Evolutionary conservation across 768 basidiomycete species (phyloP).

Genomic region (Macrolepiota dolichaula): DNA sequence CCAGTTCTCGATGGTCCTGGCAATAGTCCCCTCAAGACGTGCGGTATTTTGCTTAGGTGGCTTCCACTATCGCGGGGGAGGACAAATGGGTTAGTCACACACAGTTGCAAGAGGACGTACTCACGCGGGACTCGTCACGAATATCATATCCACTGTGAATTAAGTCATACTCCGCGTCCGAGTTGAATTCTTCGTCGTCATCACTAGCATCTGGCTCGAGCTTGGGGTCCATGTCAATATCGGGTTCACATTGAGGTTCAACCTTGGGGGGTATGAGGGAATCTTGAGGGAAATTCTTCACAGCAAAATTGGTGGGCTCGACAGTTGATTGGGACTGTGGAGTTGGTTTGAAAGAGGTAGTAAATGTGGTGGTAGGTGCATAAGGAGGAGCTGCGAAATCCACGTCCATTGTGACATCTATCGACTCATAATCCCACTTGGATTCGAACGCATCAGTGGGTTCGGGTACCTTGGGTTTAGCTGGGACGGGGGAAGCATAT

Average conservation of each 20-base stretch:
- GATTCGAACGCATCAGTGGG: not conserved
- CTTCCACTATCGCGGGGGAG: not conserved
- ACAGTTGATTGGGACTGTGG: not conserved
- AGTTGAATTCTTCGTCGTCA: not conserved
- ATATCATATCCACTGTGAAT: slow-evolving; percentile 1
- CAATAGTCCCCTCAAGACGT: not conserved
- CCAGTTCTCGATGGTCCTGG: not conserved
- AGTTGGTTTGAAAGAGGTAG: not conserved
- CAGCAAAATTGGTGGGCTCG: too few species aligned
- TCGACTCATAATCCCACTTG: not conserved
- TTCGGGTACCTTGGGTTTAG: not conserved
- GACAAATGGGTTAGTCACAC: not conserved
- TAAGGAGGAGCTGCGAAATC: not conserved
- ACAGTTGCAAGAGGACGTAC: not conserved
- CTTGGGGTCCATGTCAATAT: not conserved
- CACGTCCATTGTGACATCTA: not conserved
- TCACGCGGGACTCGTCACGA: slow-evolving; percentile 5
- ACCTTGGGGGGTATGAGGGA: not conserved
- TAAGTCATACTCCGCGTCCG: slow-evolving; percentile 5
- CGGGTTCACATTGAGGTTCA: not conserved
- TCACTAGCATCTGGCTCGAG: not conserved
- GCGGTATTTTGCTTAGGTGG: not conserved
- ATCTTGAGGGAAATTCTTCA: not conserved
- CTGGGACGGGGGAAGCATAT: not conserved
- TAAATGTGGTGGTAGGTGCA: not conserved